These are phyloP conservation scores for Neoboletus brunneissimus DNA, from an alignment of 768 basidiomycete species.

Conservation along the genomic window DNA sequence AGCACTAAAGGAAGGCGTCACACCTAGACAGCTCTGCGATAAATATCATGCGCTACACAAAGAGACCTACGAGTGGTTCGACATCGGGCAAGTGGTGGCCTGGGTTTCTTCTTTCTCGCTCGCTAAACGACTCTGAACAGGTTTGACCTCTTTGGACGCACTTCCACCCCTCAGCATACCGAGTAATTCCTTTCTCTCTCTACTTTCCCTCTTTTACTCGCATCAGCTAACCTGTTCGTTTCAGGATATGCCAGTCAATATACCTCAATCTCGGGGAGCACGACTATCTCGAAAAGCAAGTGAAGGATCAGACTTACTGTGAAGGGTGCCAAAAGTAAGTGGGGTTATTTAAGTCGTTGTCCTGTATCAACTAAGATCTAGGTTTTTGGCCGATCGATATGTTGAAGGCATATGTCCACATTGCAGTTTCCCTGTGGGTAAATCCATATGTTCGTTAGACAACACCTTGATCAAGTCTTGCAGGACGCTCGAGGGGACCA, in stretches of 20 bases:
- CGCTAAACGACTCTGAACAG: constrained; percentile 36
- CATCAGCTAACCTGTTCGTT: neutral
- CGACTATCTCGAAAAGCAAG: constrained; percentile 72
- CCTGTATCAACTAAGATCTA: constrained; percentile 28
- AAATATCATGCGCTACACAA: constrained; percentile 88
- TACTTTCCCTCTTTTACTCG: neutral
- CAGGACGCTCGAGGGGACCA: constrained; percentile 98
- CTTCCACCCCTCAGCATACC: constrained; percentile 85
- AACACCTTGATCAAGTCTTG: neutral
- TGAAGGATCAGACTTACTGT: constrained; percentile 93
- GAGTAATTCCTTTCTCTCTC: constrained; percentile 51
- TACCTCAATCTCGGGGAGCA: constrained; percentile 83
- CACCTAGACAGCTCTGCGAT: constrained; percentile 80
- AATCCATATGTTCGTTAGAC: neutral
- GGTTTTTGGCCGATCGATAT: constrained; percentile 95
- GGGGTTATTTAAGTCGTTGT: neutral
- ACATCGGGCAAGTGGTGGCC: constrained; percentile 65
- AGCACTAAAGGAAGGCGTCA: constrained; percentile 82
- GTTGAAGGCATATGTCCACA: constrained; percentile 98
- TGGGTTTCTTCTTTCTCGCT: neutral
- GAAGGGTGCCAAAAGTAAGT: constrained; percentile 82
- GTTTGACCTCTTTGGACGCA: constrained; percentile 96
- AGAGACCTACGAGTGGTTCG: constrained; percentile 97
- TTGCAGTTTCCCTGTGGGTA: constrained; percentile 75
- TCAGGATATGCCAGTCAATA: constrained; percentile 86